Base-by-base conservation (phyloP, 345 rosid species). In the Toxicodendron radicans region DNA sequence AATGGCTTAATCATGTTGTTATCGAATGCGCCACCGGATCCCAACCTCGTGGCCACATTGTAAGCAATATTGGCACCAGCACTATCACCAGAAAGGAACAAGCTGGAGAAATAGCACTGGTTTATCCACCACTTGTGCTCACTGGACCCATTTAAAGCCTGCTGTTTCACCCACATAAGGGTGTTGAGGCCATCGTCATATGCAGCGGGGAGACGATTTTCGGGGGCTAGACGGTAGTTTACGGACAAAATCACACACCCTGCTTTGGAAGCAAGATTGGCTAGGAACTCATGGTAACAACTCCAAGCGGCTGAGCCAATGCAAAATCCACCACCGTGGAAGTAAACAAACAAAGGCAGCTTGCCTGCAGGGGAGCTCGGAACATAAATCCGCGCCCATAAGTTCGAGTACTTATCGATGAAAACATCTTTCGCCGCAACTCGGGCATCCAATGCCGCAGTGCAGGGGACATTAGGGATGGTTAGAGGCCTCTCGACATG, bases 321-420 rank as follows among this genome's bases (percentile, higher is more conserved):
- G 66, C 90, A 89, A 64, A 86, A 91, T 3, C 96, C 96, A 2
- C 93, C 93, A 1, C 93, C 96, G 73, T 91, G 93, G 67, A 87
- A 91, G 87, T 87, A 87, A 58, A 91, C 80, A 18, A 94, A 72
- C 49, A 88, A 79, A 41, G 97, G 90, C 63, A 90, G 79, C 69
- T 86, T 85, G 41, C 24, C 24, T 17, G 60, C 46, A 64, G 85
- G 72, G 45, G 38, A 33, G 12, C 9, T 77, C 2, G 91, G 94
- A 51, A 80, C 82, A 49, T 87, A 88, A 23, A 85, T 49, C 33
- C 94, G 86, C 43, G 82, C 84, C 92, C 92, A 85, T 21, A 80
- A 64, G 70, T 85, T 76, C 23, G 86, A 73, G 73, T 68, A 67
- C 51, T 81, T 81, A 72, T 89, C 82, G 7, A 91, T 75, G 68